A percentile compares a stretch with the other conserved stretches of the same genome.
phyloP scores from a whole-genome alignment of 768 basidiomycete genomes.

The Coprinopsis sp. region DNA sequence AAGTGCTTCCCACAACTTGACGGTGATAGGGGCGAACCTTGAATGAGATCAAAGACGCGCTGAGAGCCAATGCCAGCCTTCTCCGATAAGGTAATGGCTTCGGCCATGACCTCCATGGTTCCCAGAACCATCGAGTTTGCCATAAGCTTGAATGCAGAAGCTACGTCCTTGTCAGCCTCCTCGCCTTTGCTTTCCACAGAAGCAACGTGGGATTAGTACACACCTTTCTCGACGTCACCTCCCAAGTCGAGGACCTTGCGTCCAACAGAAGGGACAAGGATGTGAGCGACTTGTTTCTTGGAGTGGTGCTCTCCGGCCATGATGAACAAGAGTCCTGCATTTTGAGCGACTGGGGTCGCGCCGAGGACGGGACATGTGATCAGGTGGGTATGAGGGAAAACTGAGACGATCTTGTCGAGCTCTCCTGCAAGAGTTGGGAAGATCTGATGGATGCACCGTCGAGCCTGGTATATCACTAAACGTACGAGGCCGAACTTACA shows the following conservation, averaged over 20 bases:
- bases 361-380: conserved; percentile 80
- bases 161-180: too few species aligned
- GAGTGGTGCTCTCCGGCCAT: conserved; percentile 80
- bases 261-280: conserved; percentile 77
- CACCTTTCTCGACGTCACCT: conserved; percentile 79
- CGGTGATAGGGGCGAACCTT: conserved; percentile 38
- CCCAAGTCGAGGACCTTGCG: conserved; percentile 79
- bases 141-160: conserved; percentile 70
- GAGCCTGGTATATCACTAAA: neutral
- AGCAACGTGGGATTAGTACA: conserved; percentile 1
- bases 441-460: conserved; percentile 38
- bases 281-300: conserved; percentile 74
- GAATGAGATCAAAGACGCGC: conserved; percentile 50
- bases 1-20: neutral
- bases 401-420: conserved; percentile 62
- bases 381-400: conserved; percentile 54
- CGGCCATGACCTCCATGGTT: conserved; percentile 73
- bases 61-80: conserved; percentile 74
- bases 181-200: too few species aligned
- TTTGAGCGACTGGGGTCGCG: conserved; percentile 60
- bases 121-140: conserved; percentile 78
- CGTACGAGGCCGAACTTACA: conserved; percentile 35
- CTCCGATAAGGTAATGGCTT: conserved; percentile 80
- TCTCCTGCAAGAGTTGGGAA: conserved; percentile 61
- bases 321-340: conserved; percentile 61